Base-by-base conservation (phyloP, 352 stramenopile species). In the Phytophthora multivora region DNA sequence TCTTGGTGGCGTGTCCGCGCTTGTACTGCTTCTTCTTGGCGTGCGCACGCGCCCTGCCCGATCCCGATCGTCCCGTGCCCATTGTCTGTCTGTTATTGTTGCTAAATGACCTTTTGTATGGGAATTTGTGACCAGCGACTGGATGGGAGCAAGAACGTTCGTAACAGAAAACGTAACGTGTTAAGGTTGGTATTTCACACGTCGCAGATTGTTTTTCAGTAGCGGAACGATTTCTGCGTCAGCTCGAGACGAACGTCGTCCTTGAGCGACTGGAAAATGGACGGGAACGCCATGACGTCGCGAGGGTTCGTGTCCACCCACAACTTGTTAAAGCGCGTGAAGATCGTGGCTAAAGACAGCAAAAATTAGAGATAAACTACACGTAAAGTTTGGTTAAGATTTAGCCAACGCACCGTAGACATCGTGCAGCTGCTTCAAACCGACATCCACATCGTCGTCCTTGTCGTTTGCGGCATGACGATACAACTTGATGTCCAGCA, bases 1-100 rank as follows among this genome's bases (percentile, higher is more conserved):
- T 87, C 71, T 93, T 94, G 56, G 87, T 96, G 47, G 82, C 73
- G 61, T 96, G 87, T 35, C 76, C 71, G 55, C 84, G 83, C 74
- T 92, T 93, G 83, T 94, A 96, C 48, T 88, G 72, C 59, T 93
- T 96, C 69, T 94, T 94, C 73, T 94, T 96, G 59, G 76, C 79
- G 71, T 89, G 80, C 16, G 80, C 70, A 51, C 84, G 72, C 67
- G 83, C 80, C 71, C 88, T 90, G 57, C 71, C 76, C 13, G 75
- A 67, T 45, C 66, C 66, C 30, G 80, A 79, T 30, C 76, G 78
- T 51, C 75, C 75, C 36, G 54, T 76, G 40, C 51, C 71, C 55
- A 62, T 75, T 46, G 10, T 39, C 21, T n/a, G n/a, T 16, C 39
- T 25, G 8, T 33, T 31, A 26, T 15, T 12, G 8, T 30, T 42